phyloP scores from a whole-genome alignment of 805 yeast genomes.

The Torulaspora microellipsoides region DNA sequence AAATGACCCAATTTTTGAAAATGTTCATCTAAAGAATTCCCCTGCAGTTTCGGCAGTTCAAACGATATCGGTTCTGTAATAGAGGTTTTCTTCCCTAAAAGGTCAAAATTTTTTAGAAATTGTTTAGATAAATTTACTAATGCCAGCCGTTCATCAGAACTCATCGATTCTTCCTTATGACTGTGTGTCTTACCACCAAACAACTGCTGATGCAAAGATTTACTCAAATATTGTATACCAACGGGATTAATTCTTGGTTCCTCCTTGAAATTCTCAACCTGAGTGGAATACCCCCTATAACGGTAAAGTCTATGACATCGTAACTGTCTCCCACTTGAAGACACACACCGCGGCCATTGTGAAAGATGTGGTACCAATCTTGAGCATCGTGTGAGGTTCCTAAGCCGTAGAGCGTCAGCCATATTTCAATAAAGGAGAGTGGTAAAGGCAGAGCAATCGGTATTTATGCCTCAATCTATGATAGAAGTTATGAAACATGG shows the following conservation, averaged over 20 bases:
- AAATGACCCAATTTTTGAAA: constrained; percentile 64
- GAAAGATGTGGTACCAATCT: no score
- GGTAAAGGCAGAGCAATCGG: no score
- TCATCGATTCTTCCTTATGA: constrained; percentile 22
- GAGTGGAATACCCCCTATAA: constrained; percentile 7
- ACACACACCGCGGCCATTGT: no score
- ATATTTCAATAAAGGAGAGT: no score
- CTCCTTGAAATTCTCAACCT: constrained; percentile 25
- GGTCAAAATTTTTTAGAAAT: constrained; percentile 56
- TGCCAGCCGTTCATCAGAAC: constrained; percentile 25
- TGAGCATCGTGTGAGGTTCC: no score
- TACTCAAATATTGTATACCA: constrained; percentile 74
- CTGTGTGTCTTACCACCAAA: constrained; percentile 38
- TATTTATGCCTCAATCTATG: no score
- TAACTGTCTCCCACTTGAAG: no score
- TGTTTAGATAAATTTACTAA: constrained; percentile 52
- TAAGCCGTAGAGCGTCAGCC: no score
- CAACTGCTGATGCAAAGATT: constrained; percentile 51
- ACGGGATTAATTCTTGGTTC: constrained; percentile 63
- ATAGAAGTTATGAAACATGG: no score
- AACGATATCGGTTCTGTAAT: constrained; percentile 55
- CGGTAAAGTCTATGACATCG: constrained; percentile 10
- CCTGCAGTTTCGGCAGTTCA: constrained; percentile 67
- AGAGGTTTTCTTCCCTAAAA: constrained; percentile 72
- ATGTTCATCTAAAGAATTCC: constrained; percentile 75